A percentile compares a stretch with the other conserved stretches of the same genome.
These are phyloP conservation scores for Asterochloris sp. DNA, from an alignment of 139 green algal species.

Conservation along the genomic window DNA sequence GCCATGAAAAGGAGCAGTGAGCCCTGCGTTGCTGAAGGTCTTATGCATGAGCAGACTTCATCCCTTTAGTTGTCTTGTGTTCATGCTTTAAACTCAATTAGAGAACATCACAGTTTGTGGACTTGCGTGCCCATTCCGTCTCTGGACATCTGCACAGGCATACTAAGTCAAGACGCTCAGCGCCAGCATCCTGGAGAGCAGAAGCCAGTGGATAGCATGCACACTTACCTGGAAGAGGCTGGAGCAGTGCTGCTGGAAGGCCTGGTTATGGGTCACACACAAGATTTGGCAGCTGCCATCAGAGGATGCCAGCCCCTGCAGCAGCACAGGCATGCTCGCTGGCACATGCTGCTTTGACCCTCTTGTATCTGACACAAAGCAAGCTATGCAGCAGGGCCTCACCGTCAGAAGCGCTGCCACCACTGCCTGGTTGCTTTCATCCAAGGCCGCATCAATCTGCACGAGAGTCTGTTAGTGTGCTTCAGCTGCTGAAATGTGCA, in stretches of 20 bases:
- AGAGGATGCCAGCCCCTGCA: not conserved
- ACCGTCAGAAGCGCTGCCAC: slow-evolving; percentile 27
- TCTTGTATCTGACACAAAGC: not conserved
- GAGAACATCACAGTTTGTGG: no score
- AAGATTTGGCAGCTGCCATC: slow-evolving; percentile 3
- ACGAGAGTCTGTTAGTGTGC: not conserved
- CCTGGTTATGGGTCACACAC: slow-evolving; percentile 9
- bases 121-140: no score
- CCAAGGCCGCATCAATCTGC: slow-evolving; percentile 58
- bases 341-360: not conserved
- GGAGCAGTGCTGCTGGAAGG: slow-evolving; percentile 9
- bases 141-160: no score
- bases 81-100: no score
- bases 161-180: no score
- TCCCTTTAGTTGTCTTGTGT: no score
- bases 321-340: not conserved
- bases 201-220: no score
- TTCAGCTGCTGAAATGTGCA: not conserved
- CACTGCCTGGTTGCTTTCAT: slow-evolving; percentile 53
- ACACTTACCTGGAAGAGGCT: slow-evolving; percentile 2
- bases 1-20: no score
- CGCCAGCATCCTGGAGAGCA: no score
- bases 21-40: no score
- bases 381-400: not conserved
- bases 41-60: no score